Conservation (phyloP, 2,329 filamentous ascomycete species). For the Colletotrichum ledebouriae region DNA sequence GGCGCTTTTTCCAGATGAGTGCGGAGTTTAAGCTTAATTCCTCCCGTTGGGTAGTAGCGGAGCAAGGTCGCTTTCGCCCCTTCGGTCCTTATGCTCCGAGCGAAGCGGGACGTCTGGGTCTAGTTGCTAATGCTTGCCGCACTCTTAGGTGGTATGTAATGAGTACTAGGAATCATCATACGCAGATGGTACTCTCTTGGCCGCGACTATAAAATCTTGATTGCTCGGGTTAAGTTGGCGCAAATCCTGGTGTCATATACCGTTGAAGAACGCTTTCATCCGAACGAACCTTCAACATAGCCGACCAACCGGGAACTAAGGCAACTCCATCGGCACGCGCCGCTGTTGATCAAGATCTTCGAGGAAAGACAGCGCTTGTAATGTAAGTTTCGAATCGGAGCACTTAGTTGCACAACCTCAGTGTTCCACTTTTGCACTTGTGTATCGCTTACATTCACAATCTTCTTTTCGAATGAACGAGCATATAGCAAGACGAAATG, state of each 20-base stretch:
- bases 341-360: background rate
- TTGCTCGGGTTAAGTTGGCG: background rate
- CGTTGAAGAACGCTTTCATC: background rate
- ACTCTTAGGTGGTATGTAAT: too few relatives aligned
- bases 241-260: background rate
- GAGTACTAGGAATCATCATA: too few relatives aligned
- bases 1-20: background rate
- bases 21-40: constrained; percentile 1
- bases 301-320: background rate
- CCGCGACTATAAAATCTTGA: background rate
- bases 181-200: too few relatives aligned
- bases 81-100: too few relatives aligned
- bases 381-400: background rate
- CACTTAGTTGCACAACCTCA: too few relatives aligned
- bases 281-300: background rate
- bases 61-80: background rate
- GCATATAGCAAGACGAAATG: too few relatives aligned
- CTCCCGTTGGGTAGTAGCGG: background rate
- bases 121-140: too few relatives aligned
- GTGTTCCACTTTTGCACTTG: too few relatives aligned
- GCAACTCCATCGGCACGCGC: too few relatives aligned
- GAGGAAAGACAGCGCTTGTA: constrained; percentile 5
- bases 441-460: too few relatives aligned
- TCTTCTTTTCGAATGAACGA: too few relatives aligned
- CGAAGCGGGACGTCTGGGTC: too few relatives aligned